A percentile compares a stretch with the other conserved stretches of the same genome.
phyloP scores from a whole-genome alignment of 495 filamentous ascomycete genomes.

The Xylaria curta region DNA sequence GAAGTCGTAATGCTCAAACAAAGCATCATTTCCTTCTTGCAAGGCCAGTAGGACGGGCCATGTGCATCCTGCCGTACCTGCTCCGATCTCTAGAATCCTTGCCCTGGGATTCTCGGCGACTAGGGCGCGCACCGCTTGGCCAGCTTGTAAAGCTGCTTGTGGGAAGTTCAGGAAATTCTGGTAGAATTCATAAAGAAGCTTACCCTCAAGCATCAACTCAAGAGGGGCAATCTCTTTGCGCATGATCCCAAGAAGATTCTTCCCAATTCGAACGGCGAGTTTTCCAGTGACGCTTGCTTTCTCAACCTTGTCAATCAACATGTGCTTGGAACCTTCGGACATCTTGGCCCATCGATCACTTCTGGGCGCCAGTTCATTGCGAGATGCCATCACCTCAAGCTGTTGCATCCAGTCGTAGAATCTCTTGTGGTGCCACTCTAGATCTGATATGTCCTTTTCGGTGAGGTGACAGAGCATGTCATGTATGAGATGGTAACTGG shows the following conservation, averaged over 20 bases:
- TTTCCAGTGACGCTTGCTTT: neutral
- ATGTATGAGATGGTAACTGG: neutral
- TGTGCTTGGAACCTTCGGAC: neutral
- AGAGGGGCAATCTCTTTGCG: constrained; percentile 44
- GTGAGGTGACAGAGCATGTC: neutral
- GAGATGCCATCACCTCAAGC: neutral
- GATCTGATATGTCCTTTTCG: neutral
- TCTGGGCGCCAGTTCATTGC: neutral
- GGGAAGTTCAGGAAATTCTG: constrained; percentile 30
- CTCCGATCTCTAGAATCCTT: constrained; percentile 51
- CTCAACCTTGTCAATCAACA: constrained; percentile 12
- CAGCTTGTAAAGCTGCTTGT: constrained; percentile 25
- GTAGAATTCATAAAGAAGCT: constrained; percentile 39
- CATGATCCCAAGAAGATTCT: constrained; percentile 44
- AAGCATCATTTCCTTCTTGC: no score
- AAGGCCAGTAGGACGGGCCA: constrained; percentile 4
- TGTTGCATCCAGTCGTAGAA: constrained; percentile 10
- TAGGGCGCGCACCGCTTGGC: constrained; percentile 24
- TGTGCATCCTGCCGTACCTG: constrained; percentile 44
- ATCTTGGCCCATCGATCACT: neutral
- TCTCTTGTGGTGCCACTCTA: neutral
- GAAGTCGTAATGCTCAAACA: constrained; percentile 46
- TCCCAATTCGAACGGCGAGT: constrained; percentile 35
- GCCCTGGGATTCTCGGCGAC: constrained; percentile 41
- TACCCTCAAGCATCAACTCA: constrained; percentile 46